Evolutionary conservation across 305 asterid species (phyloP), one percentile per base, ranked within the genome.

Genomic region (Fraxinus baroniana): DNA sequence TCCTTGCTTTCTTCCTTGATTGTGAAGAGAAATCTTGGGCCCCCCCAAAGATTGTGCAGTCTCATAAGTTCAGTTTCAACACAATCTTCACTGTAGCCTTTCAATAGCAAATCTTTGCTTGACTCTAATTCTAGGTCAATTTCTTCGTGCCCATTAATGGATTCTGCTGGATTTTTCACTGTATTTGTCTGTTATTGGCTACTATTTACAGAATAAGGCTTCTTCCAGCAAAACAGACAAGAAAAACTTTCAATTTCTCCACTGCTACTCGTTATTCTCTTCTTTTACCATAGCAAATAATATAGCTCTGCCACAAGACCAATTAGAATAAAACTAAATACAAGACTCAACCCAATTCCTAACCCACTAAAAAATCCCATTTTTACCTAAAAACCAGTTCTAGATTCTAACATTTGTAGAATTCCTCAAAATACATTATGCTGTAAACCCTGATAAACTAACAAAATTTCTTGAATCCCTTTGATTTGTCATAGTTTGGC

Each of bases 1-100:
- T 95, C 99, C 30, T 60, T 93, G 30, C 95, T 92, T 84, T 95
- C 98, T 68, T 95, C 99, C 52, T 91, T 92, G 71, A 95, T 95
- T 18, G 99, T 91, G 92, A 90, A 95, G 76, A 95, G 94, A 55
- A 95, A 95, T 79, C 98, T 89, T 7, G 98, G 97, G 2, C n/a
- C n/a, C n/a, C 84, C 97, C 80, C 93, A 86, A 3, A 95, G 93
- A 52, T 94, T 94, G 89, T 95, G 97, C 46, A 92, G 72, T 74
- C 95, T 87, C 97, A 94, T 93, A 52, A 93, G 55, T 86, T 93
- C 98, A 9, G 89, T 74, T 24, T 92, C 98, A 30, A 57, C 91
- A 60, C 93, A 86, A n/a, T 93, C 97, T 44, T 93, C 97, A 73
- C 90, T 91, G 72, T 81, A 83, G 0, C 78, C 85, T 81, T 87